These are phyloP conservation scores for Piper betle DNA, from an alignment of 164 flowering plant species.

Conservation along the genomic window DNA sequence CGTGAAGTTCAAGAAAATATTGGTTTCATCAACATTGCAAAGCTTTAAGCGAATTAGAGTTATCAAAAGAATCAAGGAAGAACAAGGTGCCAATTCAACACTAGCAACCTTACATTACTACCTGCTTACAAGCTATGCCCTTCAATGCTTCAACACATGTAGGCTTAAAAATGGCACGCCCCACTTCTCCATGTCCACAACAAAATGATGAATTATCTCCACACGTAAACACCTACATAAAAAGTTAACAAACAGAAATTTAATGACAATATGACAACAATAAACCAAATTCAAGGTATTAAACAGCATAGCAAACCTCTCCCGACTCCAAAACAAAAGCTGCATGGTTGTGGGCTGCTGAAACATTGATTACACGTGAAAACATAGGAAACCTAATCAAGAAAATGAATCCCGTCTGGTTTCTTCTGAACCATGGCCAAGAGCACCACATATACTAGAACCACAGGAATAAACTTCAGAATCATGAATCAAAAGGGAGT, in stretches of 20 bases:
- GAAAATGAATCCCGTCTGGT: constrained; percentile 67
- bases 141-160: constrained; percentile 69
- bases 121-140: constrained; percentile 83
- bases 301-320: constrained; percentile 45
- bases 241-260: neutral
- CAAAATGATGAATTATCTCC: constrained; percentile 90
- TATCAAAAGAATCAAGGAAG: neutral
- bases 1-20: neutral
- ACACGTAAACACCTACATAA: constrained; percentile 72
- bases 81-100: too few relatives aligned
- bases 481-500: constrained; percentile 59
- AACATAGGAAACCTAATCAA: constrained; percentile 45
- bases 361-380: constrained; percentile 53
- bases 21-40: neutral
- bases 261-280: neutral
- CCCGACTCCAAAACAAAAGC: constrained; percentile 85
- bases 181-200: constrained; percentile 76
- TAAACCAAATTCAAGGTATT: neutral
- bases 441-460: constrained; percentile 85
- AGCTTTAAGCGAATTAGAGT: neutral
- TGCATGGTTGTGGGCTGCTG: constrained; percentile 89
- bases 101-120: constrained; percentile 6
- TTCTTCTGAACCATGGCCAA: constrained; percentile 81
- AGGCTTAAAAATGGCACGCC: constrained; percentile 66
- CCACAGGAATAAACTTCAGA: constrained; percentile 85